phyloP scores from a whole-genome alignment of 768 basidiomycete genomes.

The Thelephora ganbajun region DNA sequence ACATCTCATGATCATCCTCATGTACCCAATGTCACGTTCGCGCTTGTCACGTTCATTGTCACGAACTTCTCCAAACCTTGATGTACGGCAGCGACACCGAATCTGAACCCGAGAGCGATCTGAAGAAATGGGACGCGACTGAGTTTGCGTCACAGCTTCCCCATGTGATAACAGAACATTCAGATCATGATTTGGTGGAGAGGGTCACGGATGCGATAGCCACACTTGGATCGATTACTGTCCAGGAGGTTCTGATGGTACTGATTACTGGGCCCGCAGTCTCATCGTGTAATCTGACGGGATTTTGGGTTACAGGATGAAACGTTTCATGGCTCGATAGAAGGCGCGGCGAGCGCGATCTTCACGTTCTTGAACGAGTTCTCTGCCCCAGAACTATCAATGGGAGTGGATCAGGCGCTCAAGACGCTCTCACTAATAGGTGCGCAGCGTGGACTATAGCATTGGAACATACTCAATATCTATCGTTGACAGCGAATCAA shows the following conservation, averaged over 20 bases:
- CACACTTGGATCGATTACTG: conserved; percentile 3
- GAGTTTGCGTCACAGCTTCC: conserved; percentile 5
- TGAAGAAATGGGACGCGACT: conserved; percentile 3
- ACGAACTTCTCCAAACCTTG: conserved; percentile 1
- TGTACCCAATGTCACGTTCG: conserved; percentile 2
- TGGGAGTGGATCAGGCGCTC: conserved; percentile 2
- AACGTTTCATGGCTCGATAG: conserved; percentile 19
- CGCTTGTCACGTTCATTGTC: background rate
- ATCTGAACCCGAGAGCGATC: conserved; percentile 26
- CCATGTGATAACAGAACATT: background rate
- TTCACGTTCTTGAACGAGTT: conserved; percentile 17
- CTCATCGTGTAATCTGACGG: background rate
- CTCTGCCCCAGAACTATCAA: conserved; percentile 5
- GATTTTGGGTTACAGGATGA: conserved; percentile 16
- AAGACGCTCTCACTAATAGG: conserved; percentile 7
- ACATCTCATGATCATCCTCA: conserved; percentile 9
- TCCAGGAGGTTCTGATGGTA: conserved; percentile 7
- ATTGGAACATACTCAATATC: conserved; percentile 7
- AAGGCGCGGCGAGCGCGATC: conserved; percentile 20
- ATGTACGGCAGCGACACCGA: conserved; percentile 41
- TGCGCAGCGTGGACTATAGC: conserved; percentile 3
- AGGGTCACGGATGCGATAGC: conserved; percentile 3
- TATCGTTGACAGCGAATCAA: conserved; percentile 17
- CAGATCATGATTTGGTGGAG: background rate
- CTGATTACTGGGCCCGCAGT: background rate